A percentile compares a stretch with the other conserved stretches of the same genome.
Conservation (phyloP, 352 stramenopile genomes). For the Blastocystis sp. region DNA sequence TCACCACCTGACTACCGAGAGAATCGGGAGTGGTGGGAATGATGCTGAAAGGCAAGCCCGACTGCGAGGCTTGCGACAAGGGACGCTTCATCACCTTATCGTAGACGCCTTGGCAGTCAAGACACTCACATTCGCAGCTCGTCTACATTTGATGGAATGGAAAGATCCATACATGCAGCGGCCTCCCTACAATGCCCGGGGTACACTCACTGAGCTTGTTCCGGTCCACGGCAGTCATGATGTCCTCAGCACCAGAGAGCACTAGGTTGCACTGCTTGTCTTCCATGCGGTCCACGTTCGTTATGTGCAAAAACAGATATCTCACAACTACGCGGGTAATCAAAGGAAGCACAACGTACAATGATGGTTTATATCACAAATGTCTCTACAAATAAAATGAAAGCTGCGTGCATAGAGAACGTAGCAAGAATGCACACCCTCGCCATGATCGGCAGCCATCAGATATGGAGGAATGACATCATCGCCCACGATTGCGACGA, state of each 20-base stretch:
- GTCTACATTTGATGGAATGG: not conserved
- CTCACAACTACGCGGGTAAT: not conserved
- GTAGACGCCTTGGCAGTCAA: not conserved
- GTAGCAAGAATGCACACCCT: not conserved
- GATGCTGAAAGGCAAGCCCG: not conserved
- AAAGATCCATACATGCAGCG: not conserved
- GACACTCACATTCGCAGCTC: not conserved
- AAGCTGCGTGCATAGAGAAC: not conserved
- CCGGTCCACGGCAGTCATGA: not conserved
- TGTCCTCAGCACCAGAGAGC: not conserved
- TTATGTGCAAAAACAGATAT: not conserved
- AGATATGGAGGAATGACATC: not conserved
- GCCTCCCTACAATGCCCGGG: not conserved
- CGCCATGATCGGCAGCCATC: not conserved
- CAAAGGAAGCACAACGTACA: not conserved
- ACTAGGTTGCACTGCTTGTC: not conserved
- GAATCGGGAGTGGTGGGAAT: not conserved
- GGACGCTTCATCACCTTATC: not conserved
- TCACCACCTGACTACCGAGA: not conserved
- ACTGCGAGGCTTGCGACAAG: not conserved
- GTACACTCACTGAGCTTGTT: not conserved
- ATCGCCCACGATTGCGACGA: not conserved
- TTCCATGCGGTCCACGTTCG: not conserved
- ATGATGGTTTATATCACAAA: not conserved
- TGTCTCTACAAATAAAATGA: not conserved